phyloP scores from a whole-genome alignment of 192 early-diverging fungal species.

The Coemansia sp. region DNA sequence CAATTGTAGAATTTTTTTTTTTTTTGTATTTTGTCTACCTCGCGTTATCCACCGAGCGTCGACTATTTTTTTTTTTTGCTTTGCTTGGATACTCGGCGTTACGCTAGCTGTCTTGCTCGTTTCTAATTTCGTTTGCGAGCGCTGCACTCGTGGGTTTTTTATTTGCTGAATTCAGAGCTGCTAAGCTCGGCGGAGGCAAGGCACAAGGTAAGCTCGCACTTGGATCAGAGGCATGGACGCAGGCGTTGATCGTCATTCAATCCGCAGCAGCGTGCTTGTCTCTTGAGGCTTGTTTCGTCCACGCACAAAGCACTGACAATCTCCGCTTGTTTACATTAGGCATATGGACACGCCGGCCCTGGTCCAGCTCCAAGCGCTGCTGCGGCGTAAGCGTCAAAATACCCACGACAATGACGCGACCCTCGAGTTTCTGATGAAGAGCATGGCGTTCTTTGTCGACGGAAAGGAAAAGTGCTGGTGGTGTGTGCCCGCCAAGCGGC shows the following conservation, averaged over 20 bases:
- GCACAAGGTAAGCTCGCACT: neutral
- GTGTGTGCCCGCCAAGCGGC: conserved; percentile 30
- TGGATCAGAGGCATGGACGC: too few relatives aligned
- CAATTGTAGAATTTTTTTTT: too few relatives aligned
- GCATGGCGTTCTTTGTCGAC: conserved; percentile 40
- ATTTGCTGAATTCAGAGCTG: neutral
- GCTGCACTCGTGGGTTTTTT: neutral
- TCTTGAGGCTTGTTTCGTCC: neutral
- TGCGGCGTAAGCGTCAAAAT: conserved; percentile 15
- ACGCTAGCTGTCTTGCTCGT: too few relatives aligned
- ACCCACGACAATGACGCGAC: neutral
- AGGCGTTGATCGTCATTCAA: too few relatives aligned
- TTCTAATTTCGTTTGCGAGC: neutral
- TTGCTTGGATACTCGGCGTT: too few relatives aligned
- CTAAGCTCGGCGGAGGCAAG: neutral
- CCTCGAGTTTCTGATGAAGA: conserved; percentile 24
- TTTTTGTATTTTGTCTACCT: too few relatives aligned
- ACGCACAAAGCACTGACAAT: neutral
- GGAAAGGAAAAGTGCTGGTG: conserved; percentile 53
- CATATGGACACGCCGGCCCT: conserved; percentile 9
- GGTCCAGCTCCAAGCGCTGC: conserved; percentile 12
- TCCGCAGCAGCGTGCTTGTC: neutral
- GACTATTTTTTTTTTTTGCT: too few relatives aligned
- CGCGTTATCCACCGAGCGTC: too few relatives aligned
- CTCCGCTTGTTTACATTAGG: neutral